Base-by-base conservation (phyloP, 345 rosid species). In the Odontarrhena argentea region DNA sequence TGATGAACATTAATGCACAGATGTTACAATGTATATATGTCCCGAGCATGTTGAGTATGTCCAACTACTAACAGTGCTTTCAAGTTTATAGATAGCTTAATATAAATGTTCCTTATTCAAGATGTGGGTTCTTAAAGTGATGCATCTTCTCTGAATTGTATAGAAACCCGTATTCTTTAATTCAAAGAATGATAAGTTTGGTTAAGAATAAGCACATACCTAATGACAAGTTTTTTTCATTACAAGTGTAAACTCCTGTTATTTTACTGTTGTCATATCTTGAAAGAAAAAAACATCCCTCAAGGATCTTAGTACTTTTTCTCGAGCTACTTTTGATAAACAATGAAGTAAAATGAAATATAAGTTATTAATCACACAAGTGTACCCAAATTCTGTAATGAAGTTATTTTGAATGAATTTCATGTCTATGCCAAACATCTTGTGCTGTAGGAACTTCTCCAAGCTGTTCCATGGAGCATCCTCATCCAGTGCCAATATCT, bases 1-100 rank as follows among this genome's bases (percentile, higher is more conserved):
- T 3, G 92, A 78, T 7, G 91, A 88, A 62, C 78, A 68, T 42
- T 74, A 68, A 50, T 74, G 69, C 78, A 74, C 74, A 55, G 60
- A 55, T 68, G 69, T 48, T 66, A 66, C 68, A 35, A 46, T 67
- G 73, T 67, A 74, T 60, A 74, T 74, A 74, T 37, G 63, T 53
- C 42, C 42, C 40, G 67, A 60, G 57, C 25, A 51, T 73, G 67
- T 43, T 50, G 48, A 50, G 50, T 43, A 51, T 50, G 42, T 58
- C 65, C 60, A 55, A 63, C 38, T 14, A 42, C 35, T 50, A 65
- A 67, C 56, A 59, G 37, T 52, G 18, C 26, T 52, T 47, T 60
- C 68, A 22, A 36, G 47, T 66, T 50, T 65, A 73, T 67, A 73
- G 67, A 73, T 73, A 73, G 72, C 45, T 53, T 55, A 63, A 63